Evolutionary conservation across 1,284 basidiomycete species (phyloP).

Genomic region (Fomitopsis palustris): DNA sequence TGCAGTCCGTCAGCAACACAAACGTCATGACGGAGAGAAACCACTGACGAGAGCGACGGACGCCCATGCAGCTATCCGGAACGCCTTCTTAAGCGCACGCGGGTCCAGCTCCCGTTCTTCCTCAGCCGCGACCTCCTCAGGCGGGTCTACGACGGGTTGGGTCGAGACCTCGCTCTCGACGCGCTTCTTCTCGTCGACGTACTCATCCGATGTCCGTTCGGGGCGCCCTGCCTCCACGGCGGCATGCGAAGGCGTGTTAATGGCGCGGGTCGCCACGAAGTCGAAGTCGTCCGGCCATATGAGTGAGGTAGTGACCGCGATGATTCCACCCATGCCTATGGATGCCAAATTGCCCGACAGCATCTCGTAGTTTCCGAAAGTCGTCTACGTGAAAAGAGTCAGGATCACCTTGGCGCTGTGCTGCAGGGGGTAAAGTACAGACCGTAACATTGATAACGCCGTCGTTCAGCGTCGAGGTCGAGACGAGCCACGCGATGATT

Average conservation of each 20-base stretch:
- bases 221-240: conserved; percentile 17
- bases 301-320: conserved; percentile 63
- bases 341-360: conserved; percentile 87
- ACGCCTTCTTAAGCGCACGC: conserved; percentile 63
- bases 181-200: conserved; percentile 40
- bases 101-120: conserved; percentile 61
- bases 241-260: conserved; percentile 47
- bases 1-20: neutral
- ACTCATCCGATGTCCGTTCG: conserved; percentile 18
- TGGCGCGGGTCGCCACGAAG: conserved; percentile 73
- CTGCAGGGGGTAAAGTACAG: conserved; percentile 19
- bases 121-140: conserved; percentile 33
- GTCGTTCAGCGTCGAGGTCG: conserved; percentile 67
- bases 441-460: conserved; percentile 73
- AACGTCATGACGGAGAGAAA: neutral
- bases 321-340: conserved; percentile 77
- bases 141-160: conserved; percentile 27
- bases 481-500: conserved; percentile 81
- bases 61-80: conserved; percentile 71
- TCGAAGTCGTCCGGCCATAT: conserved; percentile 79
- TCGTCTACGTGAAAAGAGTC: conserved; percentile 24
- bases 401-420: conserved; percentile 9
- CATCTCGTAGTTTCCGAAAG: conserved; percentile 74
- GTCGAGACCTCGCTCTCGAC: conserved; percentile 26
- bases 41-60: conserved; percentile 63